Conservation (phyloP, 192 early-diverging fungal species). For the Coemansia sp. region DNA sequence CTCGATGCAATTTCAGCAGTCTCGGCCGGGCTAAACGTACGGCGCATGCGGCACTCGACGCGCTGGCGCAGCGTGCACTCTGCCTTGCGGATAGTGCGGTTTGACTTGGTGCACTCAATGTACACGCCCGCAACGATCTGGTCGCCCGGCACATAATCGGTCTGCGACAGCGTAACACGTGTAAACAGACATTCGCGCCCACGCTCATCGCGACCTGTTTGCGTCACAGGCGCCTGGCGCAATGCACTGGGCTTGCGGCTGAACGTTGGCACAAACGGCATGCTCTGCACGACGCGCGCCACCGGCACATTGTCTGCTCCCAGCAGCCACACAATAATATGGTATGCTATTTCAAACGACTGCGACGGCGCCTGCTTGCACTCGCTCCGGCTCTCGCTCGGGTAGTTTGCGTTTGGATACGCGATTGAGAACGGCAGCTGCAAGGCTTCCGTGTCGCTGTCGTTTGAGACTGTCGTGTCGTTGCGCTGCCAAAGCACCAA, state of each 20-base stretch:
- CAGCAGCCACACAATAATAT: conserved; percentile 29
- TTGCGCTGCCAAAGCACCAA: conserved; percentile 35
- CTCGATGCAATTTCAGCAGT: conserved; percentile 31
- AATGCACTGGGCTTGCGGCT: conserved; percentile 8
- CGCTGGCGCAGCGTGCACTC: conserved; percentile 50
- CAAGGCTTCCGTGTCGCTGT: background rate
- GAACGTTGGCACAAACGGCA: conserved; percentile 29
- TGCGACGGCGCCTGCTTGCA: conserved; percentile 40
- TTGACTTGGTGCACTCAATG: conserved; percentile 34
- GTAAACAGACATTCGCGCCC: conserved; percentile 41
- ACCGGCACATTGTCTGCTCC: conserved; percentile 1
- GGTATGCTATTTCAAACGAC: conserved; percentile 50
- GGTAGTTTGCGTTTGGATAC: conserved; percentile 47
- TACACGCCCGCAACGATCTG: conserved; percentile 52
- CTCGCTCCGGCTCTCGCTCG: conserved; percentile 24
- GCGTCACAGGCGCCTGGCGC: conserved; percentile 30
- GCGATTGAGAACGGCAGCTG: conserved; percentile 37
- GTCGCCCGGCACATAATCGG: conserved; percentile 47
- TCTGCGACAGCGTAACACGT: conserved; percentile 44
- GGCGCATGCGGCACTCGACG: conserved; percentile 50
- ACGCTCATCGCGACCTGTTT: conserved; percentile 39
- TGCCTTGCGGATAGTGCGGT: conserved; percentile 44
- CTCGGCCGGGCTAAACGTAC: conserved; percentile 40
- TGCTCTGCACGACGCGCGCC: conserved; percentile 1
- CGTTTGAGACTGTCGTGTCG: background rate